Evolutionary conservation across 306 rosid species (phyloP).

Genomic region (Quercus wislizeni): DNA sequence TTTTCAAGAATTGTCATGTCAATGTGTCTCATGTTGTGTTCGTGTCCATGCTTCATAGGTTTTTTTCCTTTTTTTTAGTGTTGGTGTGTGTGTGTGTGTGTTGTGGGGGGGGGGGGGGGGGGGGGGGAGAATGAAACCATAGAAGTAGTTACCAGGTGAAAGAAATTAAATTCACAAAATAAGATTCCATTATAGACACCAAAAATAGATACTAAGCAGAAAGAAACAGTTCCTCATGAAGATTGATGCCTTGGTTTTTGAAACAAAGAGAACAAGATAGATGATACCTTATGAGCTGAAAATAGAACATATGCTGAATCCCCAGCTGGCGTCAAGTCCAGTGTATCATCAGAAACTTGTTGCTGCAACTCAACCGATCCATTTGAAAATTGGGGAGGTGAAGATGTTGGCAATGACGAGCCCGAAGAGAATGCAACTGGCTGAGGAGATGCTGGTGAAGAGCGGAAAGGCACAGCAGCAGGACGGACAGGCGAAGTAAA

Average conservation of each 20-base stretch:
- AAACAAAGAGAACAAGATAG: constrained; percentile 16
- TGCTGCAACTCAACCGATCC: constrained; percentile 55
- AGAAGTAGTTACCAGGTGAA: background rate
- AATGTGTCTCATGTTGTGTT: no score
- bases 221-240: background rate
- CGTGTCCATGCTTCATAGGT: no score
- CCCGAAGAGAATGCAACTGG: constrained; percentile 71
- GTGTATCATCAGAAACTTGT: constrained; percentile 49
- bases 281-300: constrained; percentile 80
- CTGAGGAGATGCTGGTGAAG: constrained; percentile 94
- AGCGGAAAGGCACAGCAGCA: constrained; percentile 88
- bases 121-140: no score
- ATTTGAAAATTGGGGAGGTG: constrained; percentile 56
- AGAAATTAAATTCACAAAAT: background rate
- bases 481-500: constrained; percentile 94
- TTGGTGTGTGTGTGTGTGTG: no score
- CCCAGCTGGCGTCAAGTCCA: constrained; percentile 40
- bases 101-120: no score
- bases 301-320: constrained; percentile 79
- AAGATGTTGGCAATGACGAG: constrained; percentile 62
- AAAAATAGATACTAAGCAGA: background rate
- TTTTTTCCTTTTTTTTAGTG: no score
- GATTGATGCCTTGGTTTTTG: background rate
- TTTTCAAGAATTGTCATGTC: no score
- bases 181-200: background rate